These are phyloP conservation scores for Brassica cretica DNA, from an alignment of 345 rosid genomes.

Conservation along the genomic window DNA sequence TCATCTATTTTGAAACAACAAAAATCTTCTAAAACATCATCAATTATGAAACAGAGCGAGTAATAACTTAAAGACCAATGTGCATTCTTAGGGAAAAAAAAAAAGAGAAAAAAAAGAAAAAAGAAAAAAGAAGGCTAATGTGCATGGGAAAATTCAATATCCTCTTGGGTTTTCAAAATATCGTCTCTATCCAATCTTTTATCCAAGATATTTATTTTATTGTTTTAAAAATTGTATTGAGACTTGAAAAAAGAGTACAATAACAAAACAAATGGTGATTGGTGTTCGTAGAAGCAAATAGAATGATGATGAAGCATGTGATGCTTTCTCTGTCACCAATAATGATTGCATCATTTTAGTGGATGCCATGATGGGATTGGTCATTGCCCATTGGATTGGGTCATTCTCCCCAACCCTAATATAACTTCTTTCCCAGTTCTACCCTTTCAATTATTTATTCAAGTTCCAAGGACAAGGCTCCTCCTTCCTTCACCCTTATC, in stretches of 20 bases:
- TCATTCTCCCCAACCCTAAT: constrained; percentile 9
- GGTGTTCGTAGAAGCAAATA: constrained; percentile 35
- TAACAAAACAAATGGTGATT: constrained; percentile 15
- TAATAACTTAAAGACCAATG: too few species aligned
- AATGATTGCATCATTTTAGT: constrained; percentile 34
- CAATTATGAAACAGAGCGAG: too few species aligned
- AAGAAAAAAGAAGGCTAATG: too few species aligned
- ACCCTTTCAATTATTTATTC: not conserved
- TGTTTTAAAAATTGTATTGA: not conserved
- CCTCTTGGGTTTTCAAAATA: constrained; percentile 15
- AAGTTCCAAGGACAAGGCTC: constrained; percentile 26
- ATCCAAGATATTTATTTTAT: not conserved
- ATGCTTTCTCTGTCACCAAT: constrained; percentile 39
- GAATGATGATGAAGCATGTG: constrained; percentile 39
- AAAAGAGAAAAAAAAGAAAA: too few species aligned
- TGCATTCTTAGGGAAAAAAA: too few species aligned
- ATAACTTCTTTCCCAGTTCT: not conserved
- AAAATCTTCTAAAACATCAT: too few species aligned
- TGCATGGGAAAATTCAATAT: not conserved
- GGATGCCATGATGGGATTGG: constrained; percentile 36
- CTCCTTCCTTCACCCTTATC: constrained; percentile 6
- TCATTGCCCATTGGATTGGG: not conserved
- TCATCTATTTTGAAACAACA: too few species aligned
- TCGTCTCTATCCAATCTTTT: not conserved
- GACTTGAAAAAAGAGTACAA: constrained; percentile 14